Evolutionary conservation across 306 rosid genomes (phyloP), one percentile per base, ranked within the genome.

Genomic region (Elaeagnus macrophylla): DNA sequence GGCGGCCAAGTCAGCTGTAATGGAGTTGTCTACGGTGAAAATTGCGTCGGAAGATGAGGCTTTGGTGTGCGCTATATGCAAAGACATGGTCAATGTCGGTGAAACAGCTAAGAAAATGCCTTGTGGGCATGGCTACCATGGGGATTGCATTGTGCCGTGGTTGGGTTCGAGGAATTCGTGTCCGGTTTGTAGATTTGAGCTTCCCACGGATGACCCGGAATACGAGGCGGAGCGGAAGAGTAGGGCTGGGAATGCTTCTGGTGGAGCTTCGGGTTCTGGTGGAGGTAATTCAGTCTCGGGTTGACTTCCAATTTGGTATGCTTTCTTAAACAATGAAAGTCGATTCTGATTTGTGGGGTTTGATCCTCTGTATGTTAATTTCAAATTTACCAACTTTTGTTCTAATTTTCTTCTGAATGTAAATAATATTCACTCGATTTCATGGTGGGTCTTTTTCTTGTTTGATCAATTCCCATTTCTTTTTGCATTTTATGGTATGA

Each of bases 151-250:
- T 16, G 73, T 79, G 54, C 90, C 88, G 0, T 86, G 95, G 95
- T 70, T 86, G 59, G 72, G 76, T 41, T 68, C 80, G 2, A 67
- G 90, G 60, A 86, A 86, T 59, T 75, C 95, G 10, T 86, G 95
- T 70, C 95, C 95, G n/a, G 79, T 86, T 13, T 86, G 95, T 59
- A 68, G 95, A 69, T 86, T 71, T 56, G 88, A 86, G 80, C 83
- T 86, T n/a, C 88, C 87, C 3, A 86, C 95, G 0, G 91, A 86
- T 62, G 95, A 86, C 54, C 73, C 69, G 6, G 87, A 82, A 10
- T 86, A 82, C 53, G 95, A 86, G 69, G 81, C 59, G 52, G 75
- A 82, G 67, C 80, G 71, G 70, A 69, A 58, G 80, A 75, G 72
- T 47, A 69, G 25, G 66, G 72, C 58, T 57, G 68, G 53, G 18